Evolutionary conservation across 768 basidiomycete genomes (phyloP).

Genomic region (Saitozyma sp.): DNA sequence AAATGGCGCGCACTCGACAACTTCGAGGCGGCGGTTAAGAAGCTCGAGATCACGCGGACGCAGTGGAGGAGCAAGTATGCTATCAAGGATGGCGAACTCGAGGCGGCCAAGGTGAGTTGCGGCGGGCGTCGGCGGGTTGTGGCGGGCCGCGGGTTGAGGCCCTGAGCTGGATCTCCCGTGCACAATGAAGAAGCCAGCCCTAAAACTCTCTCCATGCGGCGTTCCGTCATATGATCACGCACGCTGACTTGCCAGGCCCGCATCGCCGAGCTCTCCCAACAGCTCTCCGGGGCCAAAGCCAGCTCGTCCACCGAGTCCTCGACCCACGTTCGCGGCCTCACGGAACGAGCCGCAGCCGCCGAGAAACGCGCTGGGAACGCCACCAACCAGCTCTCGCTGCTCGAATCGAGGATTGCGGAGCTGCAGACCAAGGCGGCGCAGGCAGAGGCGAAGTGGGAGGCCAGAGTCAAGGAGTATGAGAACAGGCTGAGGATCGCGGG

Average conservation of each 20-base stretch:
- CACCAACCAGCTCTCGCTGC: constrained; percentile 76
- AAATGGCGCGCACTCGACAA: constrained; percentile 92
- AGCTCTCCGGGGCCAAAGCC: constrained; percentile 65
- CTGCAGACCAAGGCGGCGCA: constrained; percentile 70
- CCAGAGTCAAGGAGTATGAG: constrained; percentile 91
- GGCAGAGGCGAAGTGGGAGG: constrained; percentile 89
- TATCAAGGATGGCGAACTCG: constrained; percentile 85
- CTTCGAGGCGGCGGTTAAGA: constrained; percentile 82
- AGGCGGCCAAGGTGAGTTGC: constrained; percentile 70
- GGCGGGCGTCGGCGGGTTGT: background rate
- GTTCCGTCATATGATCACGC: background rate
- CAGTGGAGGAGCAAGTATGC: constrained; percentile 79
- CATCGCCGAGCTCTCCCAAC: constrained; percentile 70
- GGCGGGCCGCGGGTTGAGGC: too few species aligned
- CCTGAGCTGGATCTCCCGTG: too few species aligned
- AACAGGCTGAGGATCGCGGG: constrained; percentile 74
- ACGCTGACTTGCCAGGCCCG: constrained; percentile 59
- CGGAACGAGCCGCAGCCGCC: constrained; percentile 74
- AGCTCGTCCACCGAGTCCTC: constrained; percentile 57
- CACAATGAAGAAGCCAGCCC: too few species aligned
- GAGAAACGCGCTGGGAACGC: constrained; percentile 84
- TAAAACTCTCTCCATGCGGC: too few species aligned
- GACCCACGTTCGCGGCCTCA: constrained; percentile 69
- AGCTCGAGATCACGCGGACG: constrained; percentile 73
- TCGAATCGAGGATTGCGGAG: constrained; percentile 78